phyloP scores from a whole-genome alignment of 1,284 basidiomycete species.

The Cryptococcus sp. region DNA sequence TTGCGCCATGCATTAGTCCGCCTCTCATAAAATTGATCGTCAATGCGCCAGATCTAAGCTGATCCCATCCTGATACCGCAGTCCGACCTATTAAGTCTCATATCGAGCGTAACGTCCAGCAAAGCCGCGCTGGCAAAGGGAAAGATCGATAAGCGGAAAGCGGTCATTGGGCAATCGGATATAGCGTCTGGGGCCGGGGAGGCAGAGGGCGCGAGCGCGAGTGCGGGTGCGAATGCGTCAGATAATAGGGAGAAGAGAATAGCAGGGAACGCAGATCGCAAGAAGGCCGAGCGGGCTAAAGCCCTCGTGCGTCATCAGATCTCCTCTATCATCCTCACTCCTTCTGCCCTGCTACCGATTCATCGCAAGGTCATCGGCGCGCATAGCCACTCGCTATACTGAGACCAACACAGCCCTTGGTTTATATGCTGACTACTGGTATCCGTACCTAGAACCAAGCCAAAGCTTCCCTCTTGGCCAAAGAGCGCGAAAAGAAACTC shows the following conservation, averaged over 20 bases:
- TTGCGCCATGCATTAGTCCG: no score
- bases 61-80: conserved; percentile 2
- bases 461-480: not conserved
- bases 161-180: conserved; percentile 2
- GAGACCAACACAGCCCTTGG: no score
- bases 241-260: no score
- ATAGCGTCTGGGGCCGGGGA: not conserved
- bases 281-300: conserved; percentile 26
- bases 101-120: conserved; percentile 29
- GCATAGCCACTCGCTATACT: no score
- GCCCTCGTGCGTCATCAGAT: conserved; percentile 29
- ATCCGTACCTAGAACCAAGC: not conserved
- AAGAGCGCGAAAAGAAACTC: not conserved
- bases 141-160: conserved; percentile 21
- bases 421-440: no score
- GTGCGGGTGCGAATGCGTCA: conserved; percentile 15
- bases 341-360: no score
- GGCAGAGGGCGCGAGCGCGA: conserved; percentile 19
- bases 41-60: not conserved
- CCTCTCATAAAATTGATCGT: not conserved
- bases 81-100: conserved; percentile 30
- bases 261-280: conserved; percentile 6
- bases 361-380: no score
- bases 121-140: conserved; percentile 25
- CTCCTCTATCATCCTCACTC: no score